Evolutionary conservation across 129 eudicot species (phyloP), one percentile per base, ranked within the genome.

Genomic region (Flaveria trinervia): DNA sequence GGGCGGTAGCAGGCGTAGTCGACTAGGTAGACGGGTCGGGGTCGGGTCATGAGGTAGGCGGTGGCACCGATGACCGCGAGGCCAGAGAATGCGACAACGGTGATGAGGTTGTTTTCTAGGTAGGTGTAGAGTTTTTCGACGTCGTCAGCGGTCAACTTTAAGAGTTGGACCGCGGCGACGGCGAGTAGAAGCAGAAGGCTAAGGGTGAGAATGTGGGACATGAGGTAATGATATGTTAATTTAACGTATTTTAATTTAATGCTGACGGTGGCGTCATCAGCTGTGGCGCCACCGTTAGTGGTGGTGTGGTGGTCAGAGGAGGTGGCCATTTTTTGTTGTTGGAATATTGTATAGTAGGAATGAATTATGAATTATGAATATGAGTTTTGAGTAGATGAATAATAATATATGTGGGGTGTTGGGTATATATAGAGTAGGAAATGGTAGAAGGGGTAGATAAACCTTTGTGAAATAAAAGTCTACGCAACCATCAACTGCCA

Each of bases 1-100:
- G 95, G 86, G 12, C 82, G 87, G 78, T 84, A 83, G 10, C 85
- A 81, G 1, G 87, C 71, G 66, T 82, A 82, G 62, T 86, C 91
- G 4, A 86, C 89, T 0, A 89, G 82, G 79, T 80, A 86, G 28
- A 84, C 80, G 10, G 84, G 67, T 71, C 87, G 70, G 33, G 89
- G 95, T 67, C 91, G 82, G 69, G 85, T 86, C 83, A 73, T 80
- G 36, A 85, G 49, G 55, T 85, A 81, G 9, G 67, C 81, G 0
- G 88, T 82, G 22, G 51, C 7, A 18, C 85, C 84, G 48, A 79
- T 74, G 0, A 83, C 70, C 4, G 56, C 64, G 10, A 75, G 22
- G 8, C 82, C 80, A 23, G 74, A 75, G 13, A 86, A n/a, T 3
- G 46, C 57, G 13, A 79, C 30, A 71, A 81, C 78, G 52, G 72